These are phyloP conservation scores for Wickerhamomyces bovis DNA, from an alignment of 805 yeast genomes.

Conservation along the genomic window DNA sequence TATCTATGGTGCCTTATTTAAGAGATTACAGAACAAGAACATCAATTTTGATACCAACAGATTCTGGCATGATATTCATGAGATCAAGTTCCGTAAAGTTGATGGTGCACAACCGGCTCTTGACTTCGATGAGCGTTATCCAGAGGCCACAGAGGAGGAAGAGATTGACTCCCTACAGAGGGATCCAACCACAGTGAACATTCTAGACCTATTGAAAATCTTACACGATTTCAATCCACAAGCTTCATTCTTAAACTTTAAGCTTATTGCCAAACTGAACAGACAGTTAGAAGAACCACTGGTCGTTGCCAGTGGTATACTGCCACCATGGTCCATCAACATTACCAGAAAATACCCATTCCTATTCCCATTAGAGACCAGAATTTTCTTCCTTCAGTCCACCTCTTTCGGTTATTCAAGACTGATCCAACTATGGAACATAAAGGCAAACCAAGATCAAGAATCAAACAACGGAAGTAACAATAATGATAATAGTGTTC, in stretches of 20 bases:
- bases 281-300: conserved; percentile 87
- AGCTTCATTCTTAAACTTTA: conserved; percentile 59
- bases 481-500: conserved; percentile 12
- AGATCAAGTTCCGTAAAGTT: conserved; percentile 40
- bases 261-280: conserved; percentile 77
- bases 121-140: conserved; percentile 25
- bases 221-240: conserved; percentile 30
- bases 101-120: conserved; percentile 21
- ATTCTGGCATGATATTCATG: conserved; percentile 57
- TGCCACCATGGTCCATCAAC: conserved; percentile 80
- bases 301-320: conserved; percentile 75
- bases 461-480: conserved; percentile 27
- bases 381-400: conserved; percentile 72
- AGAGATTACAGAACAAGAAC: conserved; percentile 33
- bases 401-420: conserved; percentile 91
- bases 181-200: conserved; percentile 27
- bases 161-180: conserved; percentile 21
- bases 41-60: conserved; percentile 39
- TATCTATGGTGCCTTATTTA: conserved; percentile 67
- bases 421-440: conserved; percentile 72
- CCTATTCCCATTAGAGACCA: conserved; percentile 75
- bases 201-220: conserved; percentile 43
- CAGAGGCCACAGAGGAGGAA: conserved; percentile 23
- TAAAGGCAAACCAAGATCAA: conserved; percentile 37
- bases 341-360: conserved; percentile 75